Percentiles rank a stretch among this genome's conserved stretches.
Evolutionary conservation across 2,329 filamentous ascomycete genomes (phyloP).

Genomic region (Stagonosporopsis chrysanthemi): DNA sequence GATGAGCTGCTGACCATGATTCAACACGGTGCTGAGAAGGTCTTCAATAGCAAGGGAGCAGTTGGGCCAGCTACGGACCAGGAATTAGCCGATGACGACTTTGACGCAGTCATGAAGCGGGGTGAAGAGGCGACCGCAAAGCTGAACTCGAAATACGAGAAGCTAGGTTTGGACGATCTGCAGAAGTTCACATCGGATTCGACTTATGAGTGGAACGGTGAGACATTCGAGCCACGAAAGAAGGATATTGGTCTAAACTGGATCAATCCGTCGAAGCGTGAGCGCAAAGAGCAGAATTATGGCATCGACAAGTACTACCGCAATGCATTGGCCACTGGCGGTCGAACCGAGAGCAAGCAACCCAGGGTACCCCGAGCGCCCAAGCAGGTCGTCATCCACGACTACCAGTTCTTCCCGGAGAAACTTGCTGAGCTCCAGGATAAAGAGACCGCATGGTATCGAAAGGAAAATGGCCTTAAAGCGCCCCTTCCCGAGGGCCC

Average conservation of each 20-base stretch:
- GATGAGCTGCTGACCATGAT: slow-evolving; percentile 98
- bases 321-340: slow-evolving; percentile 83
- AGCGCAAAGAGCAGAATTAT: slow-evolving; percentile 97
- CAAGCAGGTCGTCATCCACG: slow-evolving; percentile 89
- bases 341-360: slow-evolving; percentile 81
- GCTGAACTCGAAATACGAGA: slow-evolving; percentile 93
- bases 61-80: slow-evolving; percentile 66
- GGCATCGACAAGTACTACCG: slow-evolving; percentile 99
- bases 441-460: slow-evolving; percentile 92
- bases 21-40: slow-evolving; percentile 94
- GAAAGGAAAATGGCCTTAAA: slow-evolving; percentile 96
- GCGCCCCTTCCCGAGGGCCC: slow-evolving; percentile 87
- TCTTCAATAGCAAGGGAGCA: slow-evolving; percentile 79
- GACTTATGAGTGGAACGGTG: slow-evolving; percentile 98
- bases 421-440: slow-evolving; percentile 89
- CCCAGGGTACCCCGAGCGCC: slow-evolving; percentile 95
- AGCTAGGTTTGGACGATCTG: slow-evolving; percentile 93
- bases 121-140: slow-evolving; percentile 90
- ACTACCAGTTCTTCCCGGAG: slow-evolving; percentile 96
- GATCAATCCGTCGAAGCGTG: slow-evolving; percentile 98
- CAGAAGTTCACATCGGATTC: slow-evolving; percentile 98
- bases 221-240: slow-evolving; percentile 84
- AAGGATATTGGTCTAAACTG: slow-evolving; percentile 92
- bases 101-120: slow-evolving; percentile 84
- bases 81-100: slow-evolving; percentile 83